Percentiles rank a stretch among this genome's conserved stretches.
phyloP scores from a whole-genome alignment of 495 filamentous ascomycete species.

The Daldinia concentrica region DNA sequence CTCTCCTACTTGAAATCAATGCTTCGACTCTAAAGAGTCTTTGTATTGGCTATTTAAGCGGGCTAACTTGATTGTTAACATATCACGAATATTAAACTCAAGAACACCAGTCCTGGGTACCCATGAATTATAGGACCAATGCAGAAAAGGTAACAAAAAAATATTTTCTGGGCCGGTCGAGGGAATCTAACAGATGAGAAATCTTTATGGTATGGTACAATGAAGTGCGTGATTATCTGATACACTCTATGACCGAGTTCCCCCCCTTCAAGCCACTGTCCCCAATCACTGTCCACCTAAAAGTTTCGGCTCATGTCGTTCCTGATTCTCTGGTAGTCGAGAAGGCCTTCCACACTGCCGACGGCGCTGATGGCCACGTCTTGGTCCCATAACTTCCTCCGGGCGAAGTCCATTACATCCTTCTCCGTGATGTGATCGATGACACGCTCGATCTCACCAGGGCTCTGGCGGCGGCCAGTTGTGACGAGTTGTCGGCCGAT shows the following conservation, averaged over 20 bases:
- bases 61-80: background rate
- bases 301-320: slow-evolving; percentile 89
- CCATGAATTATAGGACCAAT: background rate
- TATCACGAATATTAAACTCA: background rate
- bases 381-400: slow-evolving; percentile 93
- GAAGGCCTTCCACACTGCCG: slow-evolving; percentile 86
- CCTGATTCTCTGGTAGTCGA: slow-evolving; percentile 90
- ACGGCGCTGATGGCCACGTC: slow-evolving; percentile 93
- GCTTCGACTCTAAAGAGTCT: background rate
- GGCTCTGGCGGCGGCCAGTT: slow-evolving; percentile 87
- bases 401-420: slow-evolving; percentile 95
- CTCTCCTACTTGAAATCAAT: background rate
- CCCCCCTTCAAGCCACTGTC: slow-evolving; percentile 24
- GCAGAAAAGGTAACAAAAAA: background rate
- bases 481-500: slow-evolving; percentile 98
- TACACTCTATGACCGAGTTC: slow-evolving; percentile 49
- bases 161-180: slow-evolving; percentile 1
- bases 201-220: slow-evolving; percentile 50
- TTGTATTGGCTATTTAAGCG: background rate
- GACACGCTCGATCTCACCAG: slow-evolving; percentile 92
- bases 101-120: background rate
- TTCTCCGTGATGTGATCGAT: slow-evolving; percentile 91
- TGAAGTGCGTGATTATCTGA: slow-evolving; percentile 46
- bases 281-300: slow-evolving; percentile 41
- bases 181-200: slow-evolving; percentile 46